phyloP scores from a whole-genome alignment of 2,329 filamentous ascomycete genomes.

The Byssochlamys sp. region DNA sequence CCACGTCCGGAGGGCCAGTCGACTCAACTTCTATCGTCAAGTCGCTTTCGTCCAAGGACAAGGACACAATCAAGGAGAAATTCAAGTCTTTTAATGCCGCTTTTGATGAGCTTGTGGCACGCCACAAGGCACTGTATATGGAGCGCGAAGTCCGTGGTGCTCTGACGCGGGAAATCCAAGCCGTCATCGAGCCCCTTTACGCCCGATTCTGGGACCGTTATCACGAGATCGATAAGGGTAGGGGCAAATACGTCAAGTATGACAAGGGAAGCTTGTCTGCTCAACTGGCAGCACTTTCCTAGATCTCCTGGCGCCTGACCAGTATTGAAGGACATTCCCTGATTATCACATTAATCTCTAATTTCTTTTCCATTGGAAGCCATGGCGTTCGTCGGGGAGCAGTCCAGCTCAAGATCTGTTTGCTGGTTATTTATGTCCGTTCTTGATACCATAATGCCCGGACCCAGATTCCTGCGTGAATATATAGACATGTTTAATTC shows the following conservation, averaged over 20 bases:
- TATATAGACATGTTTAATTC: not conserved
- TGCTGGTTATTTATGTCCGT: not conserved
- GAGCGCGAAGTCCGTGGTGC: conserved; percentile 77
- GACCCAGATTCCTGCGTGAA: not conserved
- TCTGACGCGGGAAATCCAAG: conserved; percentile 74
- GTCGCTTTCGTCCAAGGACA: conserved; percentile 75
- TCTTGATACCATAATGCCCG: conserved; percentile 1
- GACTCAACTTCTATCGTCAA: conserved; percentile 81
- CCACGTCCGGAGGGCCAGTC: conserved; percentile 54
- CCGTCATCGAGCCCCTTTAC: conserved; percentile 88
- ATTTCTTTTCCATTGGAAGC: not conserved
- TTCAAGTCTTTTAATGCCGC: conserved; percentile 81
- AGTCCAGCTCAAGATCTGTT: not conserved
- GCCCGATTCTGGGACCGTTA: conserved; percentile 94
- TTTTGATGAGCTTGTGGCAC: conserved; percentile 79
- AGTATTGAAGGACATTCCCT: not conserved
- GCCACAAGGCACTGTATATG: conserved; percentile 78
- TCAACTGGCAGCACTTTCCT: conserved; percentile 40
- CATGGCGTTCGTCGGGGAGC: not conserved
- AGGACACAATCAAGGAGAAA: conserved; percentile 91
- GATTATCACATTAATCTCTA: not conserved
- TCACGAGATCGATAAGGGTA: conserved; percentile 93
- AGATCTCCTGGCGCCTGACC: not conserved
- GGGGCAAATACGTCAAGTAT: conserved; percentile 96
- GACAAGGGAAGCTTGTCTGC: conserved; percentile 73